Percentiles rank a stretch among this genome's conserved stretches.
Evolutionary conservation across 441 rosid genomes (phyloP).

Genomic region (Bocquillonia castaneifolia): DNA sequence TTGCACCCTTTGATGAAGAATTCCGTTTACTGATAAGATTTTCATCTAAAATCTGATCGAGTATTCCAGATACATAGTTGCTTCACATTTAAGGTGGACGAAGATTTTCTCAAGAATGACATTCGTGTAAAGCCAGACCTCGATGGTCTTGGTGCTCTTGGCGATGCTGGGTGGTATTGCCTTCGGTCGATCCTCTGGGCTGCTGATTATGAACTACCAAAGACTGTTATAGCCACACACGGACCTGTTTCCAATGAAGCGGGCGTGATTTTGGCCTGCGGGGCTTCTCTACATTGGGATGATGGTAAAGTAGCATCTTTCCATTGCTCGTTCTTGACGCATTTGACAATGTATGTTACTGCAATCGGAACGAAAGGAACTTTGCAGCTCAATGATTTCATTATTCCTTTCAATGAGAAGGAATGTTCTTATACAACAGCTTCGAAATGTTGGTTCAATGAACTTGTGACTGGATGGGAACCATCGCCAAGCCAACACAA

Average conservation of each 20-base stretch:
- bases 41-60: slow-evolving; percentile 3
- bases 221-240: slow-evolving; percentile 45
- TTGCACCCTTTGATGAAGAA: background rate
- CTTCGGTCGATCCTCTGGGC: slow-evolving; percentile 53
- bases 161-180: slow-evolving; percentile 85
- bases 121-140: slow-evolving; percentile 76
- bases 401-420: slow-evolving; percentile 55
- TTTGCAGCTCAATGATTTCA: slow-evolving; percentile 49
- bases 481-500: slow-evolving; percentile 38
- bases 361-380: slow-evolving; percentile 62
- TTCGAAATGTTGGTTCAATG: slow-evolving; percentile 45
- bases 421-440: slow-evolving; percentile 42
- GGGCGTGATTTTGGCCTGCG: slow-evolving; percentile 62
- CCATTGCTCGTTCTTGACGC: slow-evolving; percentile 63
- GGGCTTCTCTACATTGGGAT: slow-evolving; percentile 61
- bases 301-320: slow-evolving; percentile 54
- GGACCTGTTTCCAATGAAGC: slow-evolving; percentile 47
- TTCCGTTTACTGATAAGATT: background rate
- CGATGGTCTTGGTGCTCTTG: slow-evolving; percentile 73
- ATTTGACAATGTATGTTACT: slow-evolving; percentile 61
- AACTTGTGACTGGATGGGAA: slow-evolving; percentile 44
- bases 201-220: slow-evolving; percentile 57
- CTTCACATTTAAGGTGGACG: slow-evolving; percentile 44
- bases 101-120: slow-evolving; percentile 53
- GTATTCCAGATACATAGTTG: slow-evolving; percentile 47